Evolutionary conservation across 768 basidiomycete species (phyloP).

Genomic region (Xerocomellus dryophilus): DNA sequence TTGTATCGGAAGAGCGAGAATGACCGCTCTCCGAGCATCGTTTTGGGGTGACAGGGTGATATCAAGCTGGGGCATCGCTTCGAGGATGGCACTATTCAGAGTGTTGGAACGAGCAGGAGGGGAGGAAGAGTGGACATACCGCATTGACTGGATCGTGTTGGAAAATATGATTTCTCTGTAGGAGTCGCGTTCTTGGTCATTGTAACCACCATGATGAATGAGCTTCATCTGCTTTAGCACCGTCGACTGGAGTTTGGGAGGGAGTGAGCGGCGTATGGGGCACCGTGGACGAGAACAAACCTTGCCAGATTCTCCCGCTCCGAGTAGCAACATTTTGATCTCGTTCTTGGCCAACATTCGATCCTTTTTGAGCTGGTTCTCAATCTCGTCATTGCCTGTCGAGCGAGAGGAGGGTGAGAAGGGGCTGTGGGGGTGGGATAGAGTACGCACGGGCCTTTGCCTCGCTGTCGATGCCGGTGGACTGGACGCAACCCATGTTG

Average conservation of each 20-base stretch:
- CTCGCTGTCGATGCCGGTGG: constrained; percentile 68
- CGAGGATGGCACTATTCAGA: constrained; percentile 69
- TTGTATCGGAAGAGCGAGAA: constrained; percentile 57
- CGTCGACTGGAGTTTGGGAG: constrained; percentile 54
- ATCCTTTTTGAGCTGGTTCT: constrained; percentile 88
- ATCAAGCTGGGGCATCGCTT: constrained; percentile 80
- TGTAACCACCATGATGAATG: constrained; percentile 90
- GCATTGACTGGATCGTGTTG: constrained; percentile 94
- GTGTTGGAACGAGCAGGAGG: neutral
- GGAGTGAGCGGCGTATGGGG: neutral
- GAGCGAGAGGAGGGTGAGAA: neutral
- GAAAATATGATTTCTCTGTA: constrained; percentile 96
- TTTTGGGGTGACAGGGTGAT: constrained; percentile 55
- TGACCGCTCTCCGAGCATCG: constrained; percentile 47
- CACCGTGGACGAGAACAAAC: constrained; percentile 36
- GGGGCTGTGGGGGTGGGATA: neutral
- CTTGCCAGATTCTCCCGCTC: constrained; percentile 97
- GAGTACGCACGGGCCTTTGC: constrained; percentile 73
- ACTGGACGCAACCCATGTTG: constrained; percentile 74
- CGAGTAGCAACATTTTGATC: constrained; percentile 93
- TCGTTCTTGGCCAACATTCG: constrained; percentile 87
- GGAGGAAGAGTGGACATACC: constrained; percentile 43
- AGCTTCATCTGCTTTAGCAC: constrained; percentile 98
- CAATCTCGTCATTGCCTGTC: constrained; percentile 88
- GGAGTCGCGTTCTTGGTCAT: constrained; percentile 81